Conservation (phyloP, 2,329 filamentous ascomycete species). For the Colletotrichum destructivum region DNA sequence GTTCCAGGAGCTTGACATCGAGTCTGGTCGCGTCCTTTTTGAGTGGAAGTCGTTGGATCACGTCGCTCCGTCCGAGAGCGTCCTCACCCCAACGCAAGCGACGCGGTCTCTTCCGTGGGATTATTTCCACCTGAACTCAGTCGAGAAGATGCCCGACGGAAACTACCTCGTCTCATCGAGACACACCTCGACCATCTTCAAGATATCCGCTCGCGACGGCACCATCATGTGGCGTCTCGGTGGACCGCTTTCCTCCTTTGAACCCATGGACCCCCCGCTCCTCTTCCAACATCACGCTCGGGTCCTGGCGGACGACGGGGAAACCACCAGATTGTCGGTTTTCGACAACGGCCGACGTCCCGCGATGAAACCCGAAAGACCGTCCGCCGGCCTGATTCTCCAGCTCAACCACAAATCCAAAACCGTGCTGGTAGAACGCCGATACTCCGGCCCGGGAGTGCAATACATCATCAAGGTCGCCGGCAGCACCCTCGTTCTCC, state of each 20-base stretch:
- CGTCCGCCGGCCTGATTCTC: slow-evolving; percentile 14
- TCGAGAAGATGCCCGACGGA: slow-evolving; percentile 54
- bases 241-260: slow-evolving; percentile 60
- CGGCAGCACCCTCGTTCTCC: slow-evolving; percentile 46
- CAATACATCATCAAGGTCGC: slow-evolving; percentile 50
- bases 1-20: slow-evolving; percentile 62
- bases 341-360: slow-evolving; percentile 66
- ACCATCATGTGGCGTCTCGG: slow-evolving; percentile 68
- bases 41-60: slow-evolving; percentile 57
- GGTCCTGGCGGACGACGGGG: slow-evolving; percentile 55
- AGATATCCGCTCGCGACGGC: slow-evolving; percentile 62
- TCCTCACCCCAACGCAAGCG: accelerated
- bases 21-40: slow-evolving; percentile 63
- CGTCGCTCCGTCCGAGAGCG: slow-evolving; percentile 42
- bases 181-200: slow-evolving; percentile 58
- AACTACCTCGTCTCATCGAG: slow-evolving; percentile 49
- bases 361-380: neutral
- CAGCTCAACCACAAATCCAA: slow-evolving; percentile 1
- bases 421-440: neutral
- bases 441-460: slow-evolving; percentile 5
- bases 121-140: slow-evolving; percentile 52
- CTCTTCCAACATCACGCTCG: slow-evolving; percentile 68
- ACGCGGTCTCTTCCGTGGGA: slow-evolving; percentile 53
- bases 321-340: slow-evolving; percentile 64
- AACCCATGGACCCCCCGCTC: slow-evolving; percentile 51